Evolutionary conservation across 2,329 filamentous ascomycete species (phyloP), one percentile per base, ranked within the genome.

Genomic region (Cordyceps militaris): DNA sequence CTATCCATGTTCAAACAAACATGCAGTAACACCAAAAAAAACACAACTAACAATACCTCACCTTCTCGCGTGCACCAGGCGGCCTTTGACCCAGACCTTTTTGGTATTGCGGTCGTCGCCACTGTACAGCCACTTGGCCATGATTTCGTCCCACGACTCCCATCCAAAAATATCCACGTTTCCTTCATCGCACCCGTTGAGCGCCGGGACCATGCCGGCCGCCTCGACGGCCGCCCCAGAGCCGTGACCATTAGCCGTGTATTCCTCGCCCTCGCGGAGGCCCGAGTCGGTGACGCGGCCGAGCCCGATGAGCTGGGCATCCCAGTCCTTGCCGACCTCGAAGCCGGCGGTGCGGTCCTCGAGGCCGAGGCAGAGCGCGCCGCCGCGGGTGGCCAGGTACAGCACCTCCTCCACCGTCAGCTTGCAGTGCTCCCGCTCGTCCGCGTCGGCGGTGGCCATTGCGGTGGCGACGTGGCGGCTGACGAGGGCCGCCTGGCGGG

Each of bases 81-180:
- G 75, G 3, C 94, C 94, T 68, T 80, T 85, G 1, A 97, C 91
- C 93, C 93, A 99, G 5, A 99, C 94, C 64, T 80, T 85, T 65
- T 80, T 80, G 3, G 91, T 93, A 71, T 97, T 97, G 64, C 93
- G 79, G 73, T 97, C 94, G 75, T 97, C 92, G 0, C 94, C 94
- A 63, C 84, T 88, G 73, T 89, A 99, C 61, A 97, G 77, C 94
- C 94, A 99, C 77, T 99, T 99, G 54, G 90, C 89, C 11, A 97
- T 74, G 66, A 78, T 83, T 66, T 97, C 90, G 40, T 87, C 83
- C 90, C 89, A 95, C n/a, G 68, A 82, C 79, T 97, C 93, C 82
- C 87, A 91, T 1, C 91, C 92, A 76, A 97, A 99, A 0, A 97
- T 71, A 71, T 97, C 91, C 0, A 97, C 90, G 48, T 86, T 84